Evolutionary conservation across 495 filamentous ascomycete species (phyloP).

Genomic region (Eremomyces bilateralis): DNA sequence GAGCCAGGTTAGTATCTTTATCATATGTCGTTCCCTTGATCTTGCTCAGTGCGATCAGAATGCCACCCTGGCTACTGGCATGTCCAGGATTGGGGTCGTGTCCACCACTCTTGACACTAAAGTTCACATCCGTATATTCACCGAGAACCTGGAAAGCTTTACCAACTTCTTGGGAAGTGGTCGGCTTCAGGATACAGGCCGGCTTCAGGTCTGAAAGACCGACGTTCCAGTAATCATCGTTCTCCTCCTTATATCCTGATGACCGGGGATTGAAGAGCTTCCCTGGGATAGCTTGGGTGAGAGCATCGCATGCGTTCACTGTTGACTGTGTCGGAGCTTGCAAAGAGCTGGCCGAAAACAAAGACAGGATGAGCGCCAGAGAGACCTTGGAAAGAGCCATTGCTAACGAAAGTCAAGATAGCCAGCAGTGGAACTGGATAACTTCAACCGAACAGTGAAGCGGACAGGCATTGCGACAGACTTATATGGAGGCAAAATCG

Average conservation of each 20-base stretch:
- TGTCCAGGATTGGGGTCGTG: neutral
- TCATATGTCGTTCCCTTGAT: neutral
- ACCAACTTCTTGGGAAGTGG: neutral
- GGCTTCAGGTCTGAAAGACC: neutral
- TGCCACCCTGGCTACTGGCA: neutral
- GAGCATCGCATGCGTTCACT: neutral
- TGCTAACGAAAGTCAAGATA: no score
- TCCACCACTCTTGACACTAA: neutral
- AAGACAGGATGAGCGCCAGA: no score
- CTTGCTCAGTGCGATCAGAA: neutral
- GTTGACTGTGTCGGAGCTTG: neutral
- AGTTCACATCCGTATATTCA: neutral
- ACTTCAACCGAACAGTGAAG: no score
- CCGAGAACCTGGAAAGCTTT: neutral
- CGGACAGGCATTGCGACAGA: no score
- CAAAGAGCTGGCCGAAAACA: no score
- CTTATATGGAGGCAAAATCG: no score
- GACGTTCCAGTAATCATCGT: neutral
- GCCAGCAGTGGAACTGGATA: no score
- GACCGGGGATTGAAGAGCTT: neutral
- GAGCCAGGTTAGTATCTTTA: neutral
- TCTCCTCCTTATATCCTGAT: neutral
- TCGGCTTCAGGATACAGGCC: neutral
- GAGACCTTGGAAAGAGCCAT: no score
- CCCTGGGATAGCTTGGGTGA: neutral